phyloP scores from a whole-genome alignment of 148 eudicot species.

The Pharnaceum exiguum region DNA sequence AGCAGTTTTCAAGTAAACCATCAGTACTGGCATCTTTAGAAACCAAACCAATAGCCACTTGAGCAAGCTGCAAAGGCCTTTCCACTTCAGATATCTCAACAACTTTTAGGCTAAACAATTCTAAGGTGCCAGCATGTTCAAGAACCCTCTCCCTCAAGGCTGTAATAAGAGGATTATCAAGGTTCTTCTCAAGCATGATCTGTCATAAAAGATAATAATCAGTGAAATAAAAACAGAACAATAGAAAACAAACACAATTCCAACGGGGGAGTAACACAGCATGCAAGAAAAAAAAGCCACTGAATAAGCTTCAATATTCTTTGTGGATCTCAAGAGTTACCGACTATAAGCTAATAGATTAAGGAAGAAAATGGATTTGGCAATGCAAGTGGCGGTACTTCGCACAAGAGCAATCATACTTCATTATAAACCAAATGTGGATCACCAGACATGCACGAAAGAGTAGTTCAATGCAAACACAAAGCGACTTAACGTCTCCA shows the following conservation, averaged over 20 bases:
- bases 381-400: no score
- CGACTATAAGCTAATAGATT: no score
- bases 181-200: constrained; percentile 41
- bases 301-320: no score
- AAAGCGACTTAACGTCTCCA: no score
- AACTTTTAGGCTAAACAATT: constrained; percentile 45
- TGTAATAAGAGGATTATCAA: constrained; percentile 46
- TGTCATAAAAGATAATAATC: constrained; percentile 29
- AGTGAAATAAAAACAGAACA: neutral
- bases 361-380: no score
- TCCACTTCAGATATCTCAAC: constrained; percentile 38
- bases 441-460: no score
- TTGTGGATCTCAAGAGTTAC: no score
- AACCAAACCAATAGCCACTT: constrained; percentile 63
- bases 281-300: no score
- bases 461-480: no score
- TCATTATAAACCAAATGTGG: no score
- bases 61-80: constrained; percentile 52
- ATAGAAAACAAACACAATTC: neutral
- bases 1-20: constrained; percentile 40
- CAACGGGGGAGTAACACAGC: no score
- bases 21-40: constrained; percentile 28
- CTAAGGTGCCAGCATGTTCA: constrained; percentile 44
- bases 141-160: constrained; percentile 61
- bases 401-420: no score